phyloP scores from a whole-genome alignment of 1,139 yeast species.

The Debaryomycetaceae sp. region DNA sequence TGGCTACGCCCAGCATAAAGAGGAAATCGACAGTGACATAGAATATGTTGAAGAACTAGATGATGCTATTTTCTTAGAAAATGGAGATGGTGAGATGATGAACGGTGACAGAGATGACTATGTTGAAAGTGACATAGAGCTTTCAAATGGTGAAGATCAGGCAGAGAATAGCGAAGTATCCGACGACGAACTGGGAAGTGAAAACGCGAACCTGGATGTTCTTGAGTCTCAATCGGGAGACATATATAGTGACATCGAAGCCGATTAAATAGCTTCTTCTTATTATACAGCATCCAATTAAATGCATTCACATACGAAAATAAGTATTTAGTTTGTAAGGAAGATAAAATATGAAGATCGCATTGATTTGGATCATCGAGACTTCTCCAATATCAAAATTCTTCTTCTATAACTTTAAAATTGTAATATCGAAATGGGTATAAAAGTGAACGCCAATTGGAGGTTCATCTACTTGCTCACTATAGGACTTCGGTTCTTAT shows the following conservation, averaged over 20 bases:
- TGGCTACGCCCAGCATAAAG: slow-evolving; percentile 19
- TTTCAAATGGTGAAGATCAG: background rate
- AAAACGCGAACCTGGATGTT: slow-evolving; percentile 4
- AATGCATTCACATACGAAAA: too few relatives aligned
- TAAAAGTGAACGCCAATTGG: slow-evolving; percentile 31
- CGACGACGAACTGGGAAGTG: background rate
- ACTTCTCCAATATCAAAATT: too few relatives aligned
- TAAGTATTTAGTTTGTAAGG: too few relatives aligned
- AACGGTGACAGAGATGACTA: slow-evolving; percentile 3
- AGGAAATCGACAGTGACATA: slow-evolving; percentile 32
- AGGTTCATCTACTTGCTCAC: slow-evolving; percentile 39
- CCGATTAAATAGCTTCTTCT: slow-evolving; percentile 1
- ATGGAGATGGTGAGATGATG: slow-evolving; percentile 17
- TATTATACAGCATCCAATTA: too few relatives aligned
- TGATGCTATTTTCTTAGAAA: slow-evolving; percentile 30
- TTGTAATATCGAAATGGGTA: too few relatives aligned
- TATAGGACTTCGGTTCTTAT: slow-evolving; percentile 49
- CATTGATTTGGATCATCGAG: too few relatives aligned
- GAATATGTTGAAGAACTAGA: slow-evolving; percentile 43
- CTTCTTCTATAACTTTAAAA: too few relatives aligned
- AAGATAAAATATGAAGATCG: too few relatives aligned
- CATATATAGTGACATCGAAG: slow-evolving; percentile 8
- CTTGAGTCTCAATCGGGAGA: slow-evolving; percentile 6
- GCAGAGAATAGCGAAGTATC: slow-evolving; percentile 1
- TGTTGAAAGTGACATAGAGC: slow-evolving; percentile 6